These are phyloP conservation scores for Fonsecaea nubica DNA, from an alignment of 2,329 filamentous ascomycete genomes.

Conservation along the genomic window DNA sequence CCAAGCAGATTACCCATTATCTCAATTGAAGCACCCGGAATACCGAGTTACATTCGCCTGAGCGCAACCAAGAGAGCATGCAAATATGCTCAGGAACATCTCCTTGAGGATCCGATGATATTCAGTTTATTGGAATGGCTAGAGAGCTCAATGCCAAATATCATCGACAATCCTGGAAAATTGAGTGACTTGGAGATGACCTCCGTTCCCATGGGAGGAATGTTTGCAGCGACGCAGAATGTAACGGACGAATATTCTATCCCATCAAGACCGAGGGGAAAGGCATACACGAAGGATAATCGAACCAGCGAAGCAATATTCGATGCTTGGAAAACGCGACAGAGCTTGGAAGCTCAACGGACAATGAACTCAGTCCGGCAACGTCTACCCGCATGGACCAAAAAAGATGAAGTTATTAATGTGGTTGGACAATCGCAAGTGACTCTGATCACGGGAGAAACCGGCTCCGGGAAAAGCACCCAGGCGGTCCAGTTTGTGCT, in stretches of 20 bases:
- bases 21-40: conserved; percentile 63
- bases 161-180: conserved; percentile 83
- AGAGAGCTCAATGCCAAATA: conserved; percentile 79
- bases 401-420: conserved; percentile 75
- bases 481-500: conserved; percentile 96
- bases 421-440: conserved; percentile 81
- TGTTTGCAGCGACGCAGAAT: not conserved
- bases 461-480: conserved; percentile 94
- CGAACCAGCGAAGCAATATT: conserved; percentile 54
- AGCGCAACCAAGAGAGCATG: conserved; percentile 82
- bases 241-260: not conserved
- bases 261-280: conserved; percentile 7
- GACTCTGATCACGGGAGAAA: conserved; percentile 96
- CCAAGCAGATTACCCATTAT: conserved; percentile 68
- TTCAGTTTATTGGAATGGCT: conserved; percentile 92
- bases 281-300: conserved; percentile 23
- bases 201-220: conserved; percentile 57
- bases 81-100: conserved; percentile 70
- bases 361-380: conserved; percentile 77
- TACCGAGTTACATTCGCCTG: conserved; percentile 87
- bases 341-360: conserved; percentile 69
- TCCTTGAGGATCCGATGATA: conserved; percentile 86
- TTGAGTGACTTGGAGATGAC: conserved; percentile 84
- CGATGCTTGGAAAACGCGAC: conserved; percentile 71
- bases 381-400: conserved; percentile 84